These are phyloP conservation scores for Lactuca saligna DNA, from an alignment of 129 eudicot genomes.

Conservation along the genomic window DNA sequence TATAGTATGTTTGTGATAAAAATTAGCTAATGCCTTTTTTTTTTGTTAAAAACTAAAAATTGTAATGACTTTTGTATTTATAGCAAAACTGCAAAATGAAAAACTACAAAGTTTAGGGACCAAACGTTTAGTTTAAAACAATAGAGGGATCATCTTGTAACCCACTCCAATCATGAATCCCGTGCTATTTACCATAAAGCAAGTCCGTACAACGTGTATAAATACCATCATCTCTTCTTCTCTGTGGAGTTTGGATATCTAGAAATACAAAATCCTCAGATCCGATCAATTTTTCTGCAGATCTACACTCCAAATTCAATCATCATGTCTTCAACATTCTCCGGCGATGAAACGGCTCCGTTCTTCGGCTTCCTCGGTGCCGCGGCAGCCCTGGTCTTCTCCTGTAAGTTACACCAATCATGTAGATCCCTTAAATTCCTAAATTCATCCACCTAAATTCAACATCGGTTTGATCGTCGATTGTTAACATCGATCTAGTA, in stretches of 20 bases:
- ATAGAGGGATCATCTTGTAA: conserved; percentile 2
- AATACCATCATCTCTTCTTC: conserved; percentile 23
- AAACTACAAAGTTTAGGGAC: conserved; percentile 11
- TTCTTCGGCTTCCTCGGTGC: conserved; percentile 47
- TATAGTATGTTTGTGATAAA: too few relatives aligned
- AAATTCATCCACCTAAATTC: conserved; percentile 8
- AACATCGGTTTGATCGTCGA: not conserved
- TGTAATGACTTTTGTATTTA: not conserved
- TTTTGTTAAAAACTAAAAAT: too few relatives aligned
- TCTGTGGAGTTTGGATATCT: conserved; percentile 28
- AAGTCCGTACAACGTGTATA: conserved; percentile 19
- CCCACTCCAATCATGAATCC: conserved; percentile 16
- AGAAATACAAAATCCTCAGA: conserved; percentile 21
- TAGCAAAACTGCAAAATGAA: not conserved
- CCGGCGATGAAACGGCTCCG: conserved; percentile 52
- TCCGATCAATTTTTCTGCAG: conserved; percentile 25
- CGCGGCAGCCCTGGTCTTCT: conserved; percentile 43
- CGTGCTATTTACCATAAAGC: conserved; percentile 15
- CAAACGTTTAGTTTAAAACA: not conserved
- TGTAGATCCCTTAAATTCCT: not conserved
- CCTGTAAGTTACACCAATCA: conserved; percentile 32
- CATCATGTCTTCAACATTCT: conserved; percentile 44
- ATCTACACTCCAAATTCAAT: conserved; percentile 18
- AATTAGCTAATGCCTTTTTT: too few relatives aligned
- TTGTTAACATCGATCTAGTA: not conserved